phyloP scores from a whole-genome alignment of 2,329 filamentous ascomycete species.

The Arachnomyces sp. region DNA sequence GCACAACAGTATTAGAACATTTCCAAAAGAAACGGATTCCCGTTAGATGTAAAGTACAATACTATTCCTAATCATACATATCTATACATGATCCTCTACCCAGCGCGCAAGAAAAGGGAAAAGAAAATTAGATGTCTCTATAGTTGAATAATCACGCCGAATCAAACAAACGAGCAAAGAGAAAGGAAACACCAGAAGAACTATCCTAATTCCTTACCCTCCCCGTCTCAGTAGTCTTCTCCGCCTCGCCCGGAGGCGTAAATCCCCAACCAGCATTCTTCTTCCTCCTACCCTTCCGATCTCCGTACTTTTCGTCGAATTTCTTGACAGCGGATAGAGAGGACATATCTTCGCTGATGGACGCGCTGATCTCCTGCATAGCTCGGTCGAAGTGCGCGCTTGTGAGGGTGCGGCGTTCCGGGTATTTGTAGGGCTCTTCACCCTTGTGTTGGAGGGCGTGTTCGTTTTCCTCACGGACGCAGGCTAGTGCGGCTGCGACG shows the following conservation, averaged over 20 bases:
- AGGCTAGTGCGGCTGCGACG: slow-evolving; percentile 42
- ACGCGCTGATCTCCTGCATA: slow-evolving; percentile 79
- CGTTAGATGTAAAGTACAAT: no score
- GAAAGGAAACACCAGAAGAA: not conserved
- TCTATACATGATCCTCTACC: no score
- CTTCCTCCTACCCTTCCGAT: slow-evolving; percentile 59
- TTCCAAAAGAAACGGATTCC: no score
- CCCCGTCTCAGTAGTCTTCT: slow-evolving; percentile 9
- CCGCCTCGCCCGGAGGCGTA: slow-evolving; percentile 6
- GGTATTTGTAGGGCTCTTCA: slow-evolving; percentile 50
- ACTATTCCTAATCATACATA: no score
- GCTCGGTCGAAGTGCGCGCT: slow-evolving; percentile 74
- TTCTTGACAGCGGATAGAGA: slow-evolving; percentile 78
- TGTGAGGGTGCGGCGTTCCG: slow-evolving; percentile 58
- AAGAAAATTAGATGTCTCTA: not conserved
- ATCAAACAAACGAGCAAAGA: slow-evolving; percentile 2
- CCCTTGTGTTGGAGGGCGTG: slow-evolving; percentile 28
- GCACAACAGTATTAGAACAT: no score
- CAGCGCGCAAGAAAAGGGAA: no score
- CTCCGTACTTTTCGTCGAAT: slow-evolving; percentile 93
- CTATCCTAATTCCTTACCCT: slow-evolving; percentile 11
- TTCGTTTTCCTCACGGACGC: slow-evolving; percentile 41
- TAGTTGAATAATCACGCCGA: slow-evolving; percentile 1
- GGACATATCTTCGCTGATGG: slow-evolving; percentile 88
- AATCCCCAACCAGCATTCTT: slow-evolving; percentile 49